Base-by-base conservation (phyloP, 108 stramenopile genomes). In the Conticribra guillardii region DNA sequence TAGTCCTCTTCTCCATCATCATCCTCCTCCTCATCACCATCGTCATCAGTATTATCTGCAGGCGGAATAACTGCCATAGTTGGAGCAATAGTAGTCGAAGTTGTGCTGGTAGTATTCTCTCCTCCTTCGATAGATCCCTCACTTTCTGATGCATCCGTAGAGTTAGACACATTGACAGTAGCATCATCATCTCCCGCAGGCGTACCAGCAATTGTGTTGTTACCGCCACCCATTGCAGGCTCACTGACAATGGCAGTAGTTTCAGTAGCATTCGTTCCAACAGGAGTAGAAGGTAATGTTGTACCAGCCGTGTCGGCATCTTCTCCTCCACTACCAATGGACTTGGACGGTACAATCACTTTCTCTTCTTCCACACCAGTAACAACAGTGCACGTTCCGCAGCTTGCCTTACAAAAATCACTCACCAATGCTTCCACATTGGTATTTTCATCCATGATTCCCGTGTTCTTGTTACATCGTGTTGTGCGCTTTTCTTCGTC, bases 101-200 rank as follows among this genome's bases (percentile, higher is more conserved):
- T 41, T 41, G 37, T n/a, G n/a, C n/a, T 11, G 11, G 37, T 11
- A 11, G 37, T 41, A 11, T 41, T 11, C 8, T 11, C 37, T 41
- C 37, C 37, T 41, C 11, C 37, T 41, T 41, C 37, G 11, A 41
- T 41, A 41, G 37, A 41, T 41, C 37, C 62, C 11, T 63, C 30
- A 45, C 26, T 27, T 63, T 49, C 62, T 4, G n/a, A n/a, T n/a
- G n/a, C n/a, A n/a, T n/a, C n/a, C n/a, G 45, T 29, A 3, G 62
- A 62, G 23, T 41, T 11, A 9, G 37, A 9, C 37, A 41, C 37
- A 41, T 41, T 41, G 37, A 11, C 5, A 41, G 37, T 5, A 5
- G 11, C 37, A 41, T 11, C 11, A 41, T 5, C 8, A 41, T 5
- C 37, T 41, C 11, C 37, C 5, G 37, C 37, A n/a, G n/a, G n/a